These are phyloP conservation scores for Xylaria grammica DNA, from an alignment of 495 filamentous ascomycete species.

Conservation along the genomic window DNA sequence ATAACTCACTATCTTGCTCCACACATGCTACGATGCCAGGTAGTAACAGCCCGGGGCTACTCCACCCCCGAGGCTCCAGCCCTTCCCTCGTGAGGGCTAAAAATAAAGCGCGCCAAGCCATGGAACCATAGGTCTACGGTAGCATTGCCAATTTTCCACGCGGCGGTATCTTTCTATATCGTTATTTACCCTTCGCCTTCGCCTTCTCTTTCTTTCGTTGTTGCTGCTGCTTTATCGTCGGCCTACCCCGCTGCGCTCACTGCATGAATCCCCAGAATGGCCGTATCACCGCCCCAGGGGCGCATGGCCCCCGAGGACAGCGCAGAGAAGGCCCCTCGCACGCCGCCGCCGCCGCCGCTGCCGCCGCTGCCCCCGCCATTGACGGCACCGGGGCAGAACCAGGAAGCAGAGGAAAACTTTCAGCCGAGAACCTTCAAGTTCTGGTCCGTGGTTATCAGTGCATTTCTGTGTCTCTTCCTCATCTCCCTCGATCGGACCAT, in stretches of 20 bases:
- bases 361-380: not conserved
- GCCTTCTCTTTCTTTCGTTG: not conserved
- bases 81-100: not conserved
- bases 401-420: not conserved
- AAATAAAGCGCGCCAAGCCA: not conserved
- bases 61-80: too few relatives aligned
- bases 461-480: not conserved
- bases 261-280: not conserved
- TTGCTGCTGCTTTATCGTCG: not conserved
- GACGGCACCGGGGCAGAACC: not conserved
- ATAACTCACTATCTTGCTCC: too few relatives aligned
- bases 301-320: not conserved
- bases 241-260: not conserved
- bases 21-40: too few relatives aligned
- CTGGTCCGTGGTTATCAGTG: slow-evolving; percentile 10
- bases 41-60: too few relatives aligned
- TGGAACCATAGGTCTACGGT: not conserved
- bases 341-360: not conserved
- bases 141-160: not conserved
- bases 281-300: not conserved
- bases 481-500: slow-evolving; percentile 34
- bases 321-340: not conserved
- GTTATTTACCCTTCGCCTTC: not conserved
- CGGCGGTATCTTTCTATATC: not conserved
- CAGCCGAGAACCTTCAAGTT: not conserved